A percentile compares a stretch with the other conserved stretches of the same genome.
Conservation (phyloP, 305 asterid species). For the Plantago coronopus region DNA sequence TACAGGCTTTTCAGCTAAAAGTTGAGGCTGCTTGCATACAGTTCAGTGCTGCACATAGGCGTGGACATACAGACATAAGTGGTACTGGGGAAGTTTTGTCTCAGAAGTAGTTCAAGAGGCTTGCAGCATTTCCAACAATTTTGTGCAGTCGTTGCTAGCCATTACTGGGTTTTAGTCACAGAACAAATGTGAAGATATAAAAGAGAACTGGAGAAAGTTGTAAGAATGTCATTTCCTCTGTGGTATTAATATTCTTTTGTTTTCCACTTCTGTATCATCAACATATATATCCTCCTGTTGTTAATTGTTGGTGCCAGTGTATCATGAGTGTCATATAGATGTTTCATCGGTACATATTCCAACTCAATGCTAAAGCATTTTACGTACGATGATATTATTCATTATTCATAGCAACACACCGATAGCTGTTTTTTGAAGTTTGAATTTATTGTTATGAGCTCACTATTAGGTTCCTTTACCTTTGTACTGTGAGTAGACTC, state of each 20-base stretch:
- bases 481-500: neutral
- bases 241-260: conserved; percentile 19
- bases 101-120: conserved; percentile 18
- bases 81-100: conserved; percentile 23
- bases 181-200: conserved; percentile 22
- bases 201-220: conserved; percentile 18
- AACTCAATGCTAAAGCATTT: conserved; percentile 8
- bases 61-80: conserved; percentile 6
- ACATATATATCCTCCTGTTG: conserved; percentile 9
- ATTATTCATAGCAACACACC: neutral
- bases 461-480: neutral
- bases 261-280: conserved; percentile 16
- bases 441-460: too few relatives aligned
- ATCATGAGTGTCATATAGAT: neutral
- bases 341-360: conserved; percentile 6
- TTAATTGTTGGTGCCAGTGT: conserved; percentile 3
- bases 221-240: conserved; percentile 23
- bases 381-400: neutral
- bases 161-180: conserved; percentile 23
- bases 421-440: too few relatives aligned
- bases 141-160: conserved; percentile 24
- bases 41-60: conserved; percentile 17
- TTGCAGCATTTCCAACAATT: conserved; percentile 24
- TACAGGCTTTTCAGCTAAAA: conserved; percentile 27
- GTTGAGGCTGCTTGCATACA: conserved; percentile 22